phyloP scores from a whole-genome alignment of 345 rosid genomes.

The Lepidium africanum region DNA sequence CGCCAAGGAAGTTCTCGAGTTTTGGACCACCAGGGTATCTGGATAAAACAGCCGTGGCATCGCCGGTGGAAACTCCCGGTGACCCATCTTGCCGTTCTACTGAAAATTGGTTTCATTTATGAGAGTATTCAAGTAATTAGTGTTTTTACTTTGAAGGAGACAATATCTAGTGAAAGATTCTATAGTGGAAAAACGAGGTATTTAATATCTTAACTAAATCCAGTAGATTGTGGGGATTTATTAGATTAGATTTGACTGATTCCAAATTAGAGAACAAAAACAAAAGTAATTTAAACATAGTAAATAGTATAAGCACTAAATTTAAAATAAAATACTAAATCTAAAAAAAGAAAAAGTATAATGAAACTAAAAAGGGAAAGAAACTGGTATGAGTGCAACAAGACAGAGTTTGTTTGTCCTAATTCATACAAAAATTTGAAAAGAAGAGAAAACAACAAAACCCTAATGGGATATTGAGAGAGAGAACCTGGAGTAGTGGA shows the following conservation, averaged over 20 bases:
- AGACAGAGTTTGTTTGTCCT: slow-evolving; percentile 1
- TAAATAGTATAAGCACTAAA: neutral
- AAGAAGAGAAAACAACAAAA: neutral
- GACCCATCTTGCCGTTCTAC: slow-evolving; percentile 25
- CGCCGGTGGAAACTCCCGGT: slow-evolving; percentile 20
- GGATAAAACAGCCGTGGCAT: slow-evolving; percentile 35
- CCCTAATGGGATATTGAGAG: neutral
- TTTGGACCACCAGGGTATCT: slow-evolving; percentile 54
- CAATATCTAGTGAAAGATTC: slow-evolving; percentile 28
- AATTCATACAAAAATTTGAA: neutral
- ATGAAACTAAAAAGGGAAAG: neutral
- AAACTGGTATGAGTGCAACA: slow-evolving; percentile 12
- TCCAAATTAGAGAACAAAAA: neutral
- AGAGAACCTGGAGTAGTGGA: slow-evolving; percentile 33
- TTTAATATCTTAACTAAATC: neutral
- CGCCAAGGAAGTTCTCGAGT: slow-evolving; percentile 71
- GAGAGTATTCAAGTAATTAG: slow-evolving; percentile 11
- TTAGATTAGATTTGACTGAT: slow-evolving; percentile 15
- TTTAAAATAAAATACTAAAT: neutral
- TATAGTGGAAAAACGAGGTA: neutral
- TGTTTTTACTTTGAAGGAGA: slow-evolving; percentile 1
- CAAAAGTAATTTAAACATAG: neutral
- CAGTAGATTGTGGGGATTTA: neutral
- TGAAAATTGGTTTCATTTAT: neutral
- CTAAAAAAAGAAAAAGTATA: neutral